Evolutionary conservation across 1,284 basidiomycete species (phyloP).

Genomic region (Thelephora terrestris): DNA sequence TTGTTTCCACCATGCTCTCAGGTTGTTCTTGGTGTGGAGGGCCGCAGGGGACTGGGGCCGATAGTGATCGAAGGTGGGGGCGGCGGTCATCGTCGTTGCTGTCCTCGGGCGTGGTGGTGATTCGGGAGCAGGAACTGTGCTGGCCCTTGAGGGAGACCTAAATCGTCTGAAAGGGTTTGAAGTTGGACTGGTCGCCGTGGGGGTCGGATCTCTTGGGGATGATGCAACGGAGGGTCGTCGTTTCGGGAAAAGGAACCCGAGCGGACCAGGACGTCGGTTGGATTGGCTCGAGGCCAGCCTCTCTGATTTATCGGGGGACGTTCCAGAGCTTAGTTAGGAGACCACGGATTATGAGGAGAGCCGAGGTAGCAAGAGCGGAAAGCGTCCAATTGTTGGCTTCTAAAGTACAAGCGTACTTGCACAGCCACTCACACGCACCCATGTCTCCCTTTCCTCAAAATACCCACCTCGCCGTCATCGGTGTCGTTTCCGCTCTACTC

Average conservation of each 20-base stretch:
- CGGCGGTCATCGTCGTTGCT: slow-evolving; percentile 13
- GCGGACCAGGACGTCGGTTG: not conserved
- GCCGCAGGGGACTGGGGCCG: slow-evolving; percentile 6
- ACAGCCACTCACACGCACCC: too few species aligned
- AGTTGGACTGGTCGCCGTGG: not conserved
- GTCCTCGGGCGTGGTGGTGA: slow-evolving; percentile 7
- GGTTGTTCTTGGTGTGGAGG: slow-evolving; percentile 47
- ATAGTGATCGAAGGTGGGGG: slow-evolving; percentile 2
- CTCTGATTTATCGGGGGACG: not conserved
- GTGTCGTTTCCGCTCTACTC: too few species aligned
- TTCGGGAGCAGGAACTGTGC: too few species aligned
- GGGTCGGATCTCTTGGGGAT: not conserved
- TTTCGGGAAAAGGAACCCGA: slow-evolving; percentile 1
- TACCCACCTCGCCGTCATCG: too few species aligned
- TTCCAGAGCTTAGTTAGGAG: not conserved
- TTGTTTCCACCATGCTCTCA: slow-evolving; percentile 79
- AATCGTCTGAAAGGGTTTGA: too few species aligned
- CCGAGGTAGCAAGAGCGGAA: too few species aligned
- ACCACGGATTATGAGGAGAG: not conserved
- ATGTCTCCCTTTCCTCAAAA: too few species aligned
- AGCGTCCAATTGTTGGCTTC: too few species aligned
- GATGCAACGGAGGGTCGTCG: not conserved
- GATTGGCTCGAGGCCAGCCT: slow-evolving; percentile 1
- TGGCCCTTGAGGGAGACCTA: too few species aligned
- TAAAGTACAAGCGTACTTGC: too few species aligned